Conservation (phyloP, 2,329 filamentous ascomycete species). For the Sporothrix phasma region DNA sequence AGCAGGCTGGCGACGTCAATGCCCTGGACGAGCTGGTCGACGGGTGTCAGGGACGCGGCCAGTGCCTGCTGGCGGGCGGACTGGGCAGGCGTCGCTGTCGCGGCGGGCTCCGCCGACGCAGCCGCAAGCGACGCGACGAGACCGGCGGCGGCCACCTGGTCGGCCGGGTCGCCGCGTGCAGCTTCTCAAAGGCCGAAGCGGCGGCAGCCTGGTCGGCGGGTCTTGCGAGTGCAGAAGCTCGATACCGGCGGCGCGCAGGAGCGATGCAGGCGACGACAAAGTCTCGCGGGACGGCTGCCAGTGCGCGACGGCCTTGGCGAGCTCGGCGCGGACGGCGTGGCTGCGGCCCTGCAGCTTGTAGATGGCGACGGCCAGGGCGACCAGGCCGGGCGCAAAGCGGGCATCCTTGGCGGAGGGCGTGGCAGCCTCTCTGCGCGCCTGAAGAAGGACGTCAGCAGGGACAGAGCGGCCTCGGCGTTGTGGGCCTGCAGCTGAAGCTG, state of each 20-base stretch:
- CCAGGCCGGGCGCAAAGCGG: conserved; percentile 73
- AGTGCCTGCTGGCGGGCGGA: conserved; percentile 8
- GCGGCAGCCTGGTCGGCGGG: conserved; percentile 58
- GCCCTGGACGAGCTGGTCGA: conserved; percentile 50
- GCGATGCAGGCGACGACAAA: conserved; percentile 37
- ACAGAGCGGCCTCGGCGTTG: conserved; percentile 63
- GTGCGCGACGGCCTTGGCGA: conserved; percentile 69
- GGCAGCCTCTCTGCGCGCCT: conserved; percentile 54
- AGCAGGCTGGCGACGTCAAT: conserved; percentile 55
- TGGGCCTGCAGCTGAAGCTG: conserved; percentile 58
- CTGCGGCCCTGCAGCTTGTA: conserved; percentile 69
- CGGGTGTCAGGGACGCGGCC: conserved; percentile 20
- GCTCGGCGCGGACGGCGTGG: conserved; percentile 58
- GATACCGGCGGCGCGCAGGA: conserved; percentile 73
- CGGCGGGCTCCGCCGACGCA: conserved; percentile 37
- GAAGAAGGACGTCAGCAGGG: conserved; percentile 67
- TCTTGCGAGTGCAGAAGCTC: conserved; percentile 69
- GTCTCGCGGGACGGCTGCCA: conserved; percentile 53
- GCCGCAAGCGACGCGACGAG: conserved; percentile 70
- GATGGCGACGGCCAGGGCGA: conserved; percentile 69
- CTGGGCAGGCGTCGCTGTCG: conserved; percentile 44
- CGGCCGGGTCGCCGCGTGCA: conserved; percentile 56
- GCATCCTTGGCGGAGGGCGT: conserved; percentile 41
- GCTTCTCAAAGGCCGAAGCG: conserved; percentile 64
- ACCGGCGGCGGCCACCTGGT: conserved; percentile 65